A percentile compares a stretch with the other conserved stretches of the same genome.
These are phyloP conservation scores for Ophiostoma pallidulum DNA, from an alignment of 2,329 filamentous ascomycete genomes.

Conservation along the genomic window DNA sequence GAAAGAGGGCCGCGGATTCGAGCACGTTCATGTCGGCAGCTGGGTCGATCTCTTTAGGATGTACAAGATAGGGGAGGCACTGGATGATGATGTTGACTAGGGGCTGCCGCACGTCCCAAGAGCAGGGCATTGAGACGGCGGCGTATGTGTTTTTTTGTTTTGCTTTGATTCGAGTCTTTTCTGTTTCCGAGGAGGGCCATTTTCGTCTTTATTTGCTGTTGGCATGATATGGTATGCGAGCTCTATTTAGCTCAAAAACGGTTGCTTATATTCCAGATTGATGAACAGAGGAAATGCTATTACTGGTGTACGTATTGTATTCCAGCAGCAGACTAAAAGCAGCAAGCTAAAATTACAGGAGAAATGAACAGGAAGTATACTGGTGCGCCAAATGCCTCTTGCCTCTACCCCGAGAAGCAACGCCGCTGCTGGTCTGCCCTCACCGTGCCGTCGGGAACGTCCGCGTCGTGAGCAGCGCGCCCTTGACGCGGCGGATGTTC, in stretches of 20 bases:
- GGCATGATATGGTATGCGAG: conserved; percentile 1
- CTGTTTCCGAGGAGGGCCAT: too few species aligned
- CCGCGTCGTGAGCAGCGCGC: conserved; percentile 62
- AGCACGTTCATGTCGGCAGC: conserved; percentile 36
- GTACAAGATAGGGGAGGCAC: background rate
- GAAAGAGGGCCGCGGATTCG: conserved; percentile 37
- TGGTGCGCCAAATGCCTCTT: too few species aligned
- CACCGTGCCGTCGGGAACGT: conserved; percentile 52
- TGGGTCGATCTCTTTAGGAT: conserved; percentile 33
- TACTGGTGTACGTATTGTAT: too few species aligned
- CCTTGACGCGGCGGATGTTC: conserved; percentile 71
- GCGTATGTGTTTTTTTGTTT: background rate
- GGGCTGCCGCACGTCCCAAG: background rate
- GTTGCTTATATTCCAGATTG: too few species aligned
- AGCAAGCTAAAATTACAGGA: too few species aligned
- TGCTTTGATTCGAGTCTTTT: background rate
- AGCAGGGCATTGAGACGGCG: background rate
- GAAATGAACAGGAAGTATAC: too few species aligned
- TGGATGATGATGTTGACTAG: background rate
- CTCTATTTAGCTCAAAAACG: too few species aligned
- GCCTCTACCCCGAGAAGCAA: too few species aligned
- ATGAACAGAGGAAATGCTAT: too few species aligned
- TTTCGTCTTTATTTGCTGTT: too few species aligned
- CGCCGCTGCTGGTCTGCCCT: background rate
- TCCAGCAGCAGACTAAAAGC: too few species aligned